These are phyloP conservation scores for Monosporascus sp. DNA, from an alignment of 2,329 filamentous ascomycete genomes.

Conservation along the genomic window DNA sequence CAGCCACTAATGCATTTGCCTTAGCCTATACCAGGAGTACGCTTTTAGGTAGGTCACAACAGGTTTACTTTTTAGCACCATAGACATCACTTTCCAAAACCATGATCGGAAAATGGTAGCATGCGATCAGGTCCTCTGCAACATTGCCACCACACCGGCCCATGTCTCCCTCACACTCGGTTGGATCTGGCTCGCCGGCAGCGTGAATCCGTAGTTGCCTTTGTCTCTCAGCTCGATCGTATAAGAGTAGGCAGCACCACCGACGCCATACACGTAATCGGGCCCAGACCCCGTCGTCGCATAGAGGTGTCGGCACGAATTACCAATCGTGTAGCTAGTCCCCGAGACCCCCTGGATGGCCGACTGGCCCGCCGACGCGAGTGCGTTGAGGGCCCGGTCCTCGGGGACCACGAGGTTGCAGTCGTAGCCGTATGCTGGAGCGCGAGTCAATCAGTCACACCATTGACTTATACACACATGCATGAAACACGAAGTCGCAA, in stretches of 20 bases:
- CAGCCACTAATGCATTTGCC: no score
- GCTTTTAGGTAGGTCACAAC: no score
- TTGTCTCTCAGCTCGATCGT: constrained; percentile 27
- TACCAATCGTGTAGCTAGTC: constrained; percentile 30
- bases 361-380: background rate
- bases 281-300: constrained; percentile 19
- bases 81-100: no score
- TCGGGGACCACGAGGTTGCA: constrained; percentile 30
- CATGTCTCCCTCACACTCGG: constrained; percentile 23
- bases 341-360: constrained; percentile 19
- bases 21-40: no score
- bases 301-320: constrained; percentile 33
- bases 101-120: no score
- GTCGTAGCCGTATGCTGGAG: constrained; percentile 20
- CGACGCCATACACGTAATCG: constrained; percentile 25
- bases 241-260: constrained; percentile 21
- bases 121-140: background rate
- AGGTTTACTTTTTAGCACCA: no score
- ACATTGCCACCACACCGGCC: constrained; percentile 15
- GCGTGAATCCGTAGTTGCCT: constrained; percentile 20
- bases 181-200: constrained; percentile 24
- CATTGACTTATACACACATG: no score
- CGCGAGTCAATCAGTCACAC: constrained; percentile 1
- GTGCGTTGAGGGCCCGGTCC: constrained; percentile 1
- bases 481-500: background rate